These are phyloP conservation scores for Melanomma pulvis-pyrius DNA, from an alignment of 495 filamentous ascomycete genomes.

Conservation along the genomic window DNA sequence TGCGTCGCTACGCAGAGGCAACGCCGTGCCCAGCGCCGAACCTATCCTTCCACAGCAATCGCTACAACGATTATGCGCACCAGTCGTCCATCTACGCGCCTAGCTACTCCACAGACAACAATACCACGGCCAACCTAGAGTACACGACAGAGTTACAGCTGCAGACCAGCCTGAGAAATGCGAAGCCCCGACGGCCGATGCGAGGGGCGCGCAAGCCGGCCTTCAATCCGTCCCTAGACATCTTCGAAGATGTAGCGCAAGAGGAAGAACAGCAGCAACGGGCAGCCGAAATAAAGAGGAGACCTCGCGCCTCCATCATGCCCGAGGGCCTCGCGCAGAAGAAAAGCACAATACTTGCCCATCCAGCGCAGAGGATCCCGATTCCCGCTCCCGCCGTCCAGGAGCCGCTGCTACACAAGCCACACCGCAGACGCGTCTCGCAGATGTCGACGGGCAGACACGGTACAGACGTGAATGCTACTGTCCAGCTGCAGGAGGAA, in stretches of 20 bases:
- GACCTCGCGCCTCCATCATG: slow-evolving; percentile 17
- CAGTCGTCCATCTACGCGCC: slow-evolving; percentile 32
- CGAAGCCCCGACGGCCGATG: slow-evolving; percentile 35
- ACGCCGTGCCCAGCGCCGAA: slow-evolving; percentile 38
- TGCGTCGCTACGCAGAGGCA: slow-evolving; percentile 33
- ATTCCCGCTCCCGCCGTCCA: slow-evolving; percentile 16
- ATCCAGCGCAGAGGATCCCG: slow-evolving; percentile 33
- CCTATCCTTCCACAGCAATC: slow-evolving; percentile 31
- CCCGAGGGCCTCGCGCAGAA: slow-evolving; percentile 1
- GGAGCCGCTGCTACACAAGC: slow-evolving; percentile 12
- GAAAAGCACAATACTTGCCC: slow-evolving; percentile 32
- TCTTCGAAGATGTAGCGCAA: slow-evolving; percentile 38
- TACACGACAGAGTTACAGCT: slow-evolving; percentile 37
- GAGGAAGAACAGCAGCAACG: slow-evolving; percentile 33
- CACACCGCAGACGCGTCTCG: slow-evolving; percentile 36
- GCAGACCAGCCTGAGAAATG: slow-evolving; percentile 18
- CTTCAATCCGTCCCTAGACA: slow-evolving; percentile 34
- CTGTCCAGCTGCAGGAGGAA: slow-evolving; percentile 27
- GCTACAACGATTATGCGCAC: slow-evolving; percentile 22
- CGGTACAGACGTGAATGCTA: slow-evolving; percentile 11
- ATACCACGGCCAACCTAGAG: slow-evolving; percentile 35
- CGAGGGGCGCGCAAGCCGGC: slow-evolving; percentile 8
- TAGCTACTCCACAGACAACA: slow-evolving; percentile 20
- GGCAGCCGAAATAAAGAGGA: slow-evolving; percentile 12
- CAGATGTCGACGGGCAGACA: slow-evolving; percentile 26